Evolutionary conservation across 306 rosid species (phyloP).

Genomic region (Myrica gale): DNA sequence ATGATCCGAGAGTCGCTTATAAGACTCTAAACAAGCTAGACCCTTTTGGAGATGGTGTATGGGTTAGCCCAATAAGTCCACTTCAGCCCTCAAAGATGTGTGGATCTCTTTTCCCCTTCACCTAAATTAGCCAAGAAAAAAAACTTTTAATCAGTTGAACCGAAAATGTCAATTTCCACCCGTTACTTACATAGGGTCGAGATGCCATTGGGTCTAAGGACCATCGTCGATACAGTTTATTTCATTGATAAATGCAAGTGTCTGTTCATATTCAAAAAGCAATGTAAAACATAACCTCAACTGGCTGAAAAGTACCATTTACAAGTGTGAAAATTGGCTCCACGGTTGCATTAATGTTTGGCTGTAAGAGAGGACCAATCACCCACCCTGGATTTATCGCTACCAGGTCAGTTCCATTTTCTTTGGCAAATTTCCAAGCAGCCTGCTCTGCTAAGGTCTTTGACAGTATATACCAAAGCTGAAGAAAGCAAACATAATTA

Average conservation of each 20-base stretch:
- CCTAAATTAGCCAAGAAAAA: no score
- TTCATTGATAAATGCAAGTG: neutral
- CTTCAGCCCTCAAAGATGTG: no score
- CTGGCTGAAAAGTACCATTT: constrained; percentile 42
- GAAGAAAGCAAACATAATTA: neutral
- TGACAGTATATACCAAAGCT: constrained; percentile 26
- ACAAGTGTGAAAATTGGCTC: constrained; percentile 43
- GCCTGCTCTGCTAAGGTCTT: constrained; percentile 40
- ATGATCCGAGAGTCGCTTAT: no score
- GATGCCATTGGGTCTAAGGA: neutral
- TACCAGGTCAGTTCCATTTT: constrained; percentile 28
- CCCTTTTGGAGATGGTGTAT: no score
- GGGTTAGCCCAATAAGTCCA: no score
- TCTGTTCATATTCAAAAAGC: no score
- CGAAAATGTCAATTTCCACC: no score
- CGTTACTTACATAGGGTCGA: neutral
- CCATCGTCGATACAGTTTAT: neutral
- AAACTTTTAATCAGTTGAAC: no score
- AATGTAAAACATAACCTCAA: no score
- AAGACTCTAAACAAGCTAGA: no score
- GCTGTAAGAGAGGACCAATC: constrained; percentile 37
- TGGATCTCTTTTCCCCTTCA: no score
- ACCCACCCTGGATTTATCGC: constrained; percentile 24
- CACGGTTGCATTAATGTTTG: constrained; percentile 52
- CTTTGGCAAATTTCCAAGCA: constrained; percentile 35